Percentiles rank a stretch among this genome's conserved stretches.
Evolutionary conservation across 352 stramenopile species (phyloP).

Genomic region (Thalassiosira livingstoniorum): DNA sequence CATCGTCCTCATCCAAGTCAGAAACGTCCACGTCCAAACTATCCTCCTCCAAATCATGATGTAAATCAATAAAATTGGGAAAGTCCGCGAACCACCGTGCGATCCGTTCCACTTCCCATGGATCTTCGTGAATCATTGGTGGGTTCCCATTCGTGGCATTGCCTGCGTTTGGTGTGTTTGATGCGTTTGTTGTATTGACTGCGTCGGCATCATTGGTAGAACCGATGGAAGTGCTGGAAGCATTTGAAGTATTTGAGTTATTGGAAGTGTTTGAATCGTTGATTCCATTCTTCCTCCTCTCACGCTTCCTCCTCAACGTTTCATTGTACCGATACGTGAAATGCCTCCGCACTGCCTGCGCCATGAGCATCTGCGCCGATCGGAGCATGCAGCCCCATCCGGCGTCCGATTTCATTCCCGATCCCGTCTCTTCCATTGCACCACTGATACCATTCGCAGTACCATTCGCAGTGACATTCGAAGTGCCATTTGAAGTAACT

Average conservation of each 20-base stretch:
- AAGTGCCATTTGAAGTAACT: not conserved
- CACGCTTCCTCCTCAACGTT: not conserved
- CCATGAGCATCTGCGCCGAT: slow-evolving; percentile 94
- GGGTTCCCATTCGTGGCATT: slow-evolving; percentile 44
- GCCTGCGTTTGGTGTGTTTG: not conserved
- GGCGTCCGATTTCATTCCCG: slow-evolving; percentile 90
- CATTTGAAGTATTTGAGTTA: too few species aligned
- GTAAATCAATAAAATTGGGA: slow-evolving; percentile 44
- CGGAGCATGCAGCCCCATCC: slow-evolving; percentile 97
- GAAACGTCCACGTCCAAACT: too few species aligned
- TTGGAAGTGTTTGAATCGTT: too few species aligned
- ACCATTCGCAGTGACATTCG: not conserved
- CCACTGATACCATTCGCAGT: not conserved
- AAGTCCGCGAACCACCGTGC: slow-evolving; percentile 83
- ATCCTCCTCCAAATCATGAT: not conserved
- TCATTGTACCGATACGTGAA: slow-evolving; percentile 19
- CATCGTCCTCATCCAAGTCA: slow-evolving; percentile 10
- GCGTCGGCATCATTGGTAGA: not conserved
- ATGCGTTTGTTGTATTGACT: slow-evolving; percentile 1
- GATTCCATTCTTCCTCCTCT: too few species aligned
- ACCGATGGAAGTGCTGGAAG: too few species aligned
- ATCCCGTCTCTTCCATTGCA: not conserved
- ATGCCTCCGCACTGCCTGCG: slow-evolving; percentile 89
- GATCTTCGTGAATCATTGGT: slow-evolving; percentile 42
- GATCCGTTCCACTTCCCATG: slow-evolving; percentile 47